Percentiles rank a stretch among this genome's conserved stretches.
Conservation (phyloP, 305 asterid species). For the Fraxinus platypoda region DNA sequence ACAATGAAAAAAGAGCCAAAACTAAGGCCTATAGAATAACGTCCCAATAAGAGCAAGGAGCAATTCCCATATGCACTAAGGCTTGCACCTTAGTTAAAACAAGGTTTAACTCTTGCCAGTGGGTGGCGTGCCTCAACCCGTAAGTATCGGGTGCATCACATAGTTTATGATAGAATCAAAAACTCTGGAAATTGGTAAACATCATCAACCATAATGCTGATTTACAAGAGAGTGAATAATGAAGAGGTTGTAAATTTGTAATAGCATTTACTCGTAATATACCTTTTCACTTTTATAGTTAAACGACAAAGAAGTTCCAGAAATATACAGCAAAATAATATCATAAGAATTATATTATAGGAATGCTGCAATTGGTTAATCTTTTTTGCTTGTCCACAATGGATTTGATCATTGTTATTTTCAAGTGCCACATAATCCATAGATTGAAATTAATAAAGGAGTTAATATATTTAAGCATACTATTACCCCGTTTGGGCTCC, state of each 20-base stretch:
- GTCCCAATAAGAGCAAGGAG: neutral
- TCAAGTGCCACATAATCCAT: neutral
- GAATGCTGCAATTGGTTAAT: neutral
- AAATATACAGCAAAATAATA: neutral
- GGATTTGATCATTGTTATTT: neutral
- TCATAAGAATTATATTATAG: neutral
- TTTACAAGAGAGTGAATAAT: constrained; percentile 4
- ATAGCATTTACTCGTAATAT: neutral
- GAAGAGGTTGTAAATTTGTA: neutral
- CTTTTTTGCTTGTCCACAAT: neutral
- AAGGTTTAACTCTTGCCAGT: neutral
- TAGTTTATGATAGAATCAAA: neutral
- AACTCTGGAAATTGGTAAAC: neutral
- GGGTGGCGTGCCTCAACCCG: neutral
- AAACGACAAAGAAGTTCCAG: neutral
- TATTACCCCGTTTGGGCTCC: neutral
- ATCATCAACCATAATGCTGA: neutral
- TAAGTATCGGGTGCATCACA: neutral
- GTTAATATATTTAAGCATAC: neutral
- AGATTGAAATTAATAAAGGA: neutral
- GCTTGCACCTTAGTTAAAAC: neutral
- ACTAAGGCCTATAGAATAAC: neutral
- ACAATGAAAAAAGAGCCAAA: neutral
- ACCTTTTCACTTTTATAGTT: constrained; percentile 10
- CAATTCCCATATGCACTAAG: neutral